Evolutionary conservation across 495 filamentous ascomycete genomes (phyloP).

Genomic region (Aspergillus diversus): DNA sequence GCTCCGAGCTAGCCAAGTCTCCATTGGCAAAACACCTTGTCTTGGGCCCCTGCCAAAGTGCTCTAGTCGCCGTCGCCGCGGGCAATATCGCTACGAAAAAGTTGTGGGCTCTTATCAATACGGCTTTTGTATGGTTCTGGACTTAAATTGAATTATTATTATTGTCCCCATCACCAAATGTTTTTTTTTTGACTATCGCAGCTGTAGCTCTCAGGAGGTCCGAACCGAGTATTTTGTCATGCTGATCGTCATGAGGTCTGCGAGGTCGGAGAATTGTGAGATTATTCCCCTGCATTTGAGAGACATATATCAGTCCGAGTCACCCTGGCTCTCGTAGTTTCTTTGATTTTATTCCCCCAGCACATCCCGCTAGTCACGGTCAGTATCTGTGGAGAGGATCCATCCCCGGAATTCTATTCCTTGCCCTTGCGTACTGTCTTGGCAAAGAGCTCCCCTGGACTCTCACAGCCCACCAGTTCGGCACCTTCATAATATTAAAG

Average conservation of each 20-base stretch:
- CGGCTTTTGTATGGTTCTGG: background rate
- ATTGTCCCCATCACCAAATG: constrained; percentile 16
- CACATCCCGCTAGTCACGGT: background rate
- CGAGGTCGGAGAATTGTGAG: constrained; percentile 14
- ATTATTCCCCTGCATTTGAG: background rate
- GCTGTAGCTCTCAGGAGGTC: background rate
- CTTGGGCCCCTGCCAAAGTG: background rate
- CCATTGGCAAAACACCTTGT: too few relatives aligned
- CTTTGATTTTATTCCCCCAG: background rate
- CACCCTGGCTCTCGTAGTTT: background rate
- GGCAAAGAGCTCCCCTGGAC: background rate
- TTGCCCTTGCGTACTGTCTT: background rate
- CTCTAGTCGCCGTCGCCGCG: background rate
- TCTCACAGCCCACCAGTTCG: background rate
- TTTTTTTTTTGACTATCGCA: constrained; percentile 14
- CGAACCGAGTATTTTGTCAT: background rate
- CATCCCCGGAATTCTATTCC: background rate
- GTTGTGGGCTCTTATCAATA: constrained; percentile 18
- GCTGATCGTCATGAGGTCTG: constrained; percentile 7
- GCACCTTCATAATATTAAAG: background rate
- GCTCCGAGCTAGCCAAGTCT: too few relatives aligned
- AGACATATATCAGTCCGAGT: constrained; percentile 10
- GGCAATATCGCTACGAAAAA: constrained; percentile 8
- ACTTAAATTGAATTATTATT: constrained; percentile 11
- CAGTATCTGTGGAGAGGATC: background rate